Evolutionary conservation across 2,329 filamentous ascomycete species (phyloP).

Genomic region (Hirsutella minnesotensis): DNA sequence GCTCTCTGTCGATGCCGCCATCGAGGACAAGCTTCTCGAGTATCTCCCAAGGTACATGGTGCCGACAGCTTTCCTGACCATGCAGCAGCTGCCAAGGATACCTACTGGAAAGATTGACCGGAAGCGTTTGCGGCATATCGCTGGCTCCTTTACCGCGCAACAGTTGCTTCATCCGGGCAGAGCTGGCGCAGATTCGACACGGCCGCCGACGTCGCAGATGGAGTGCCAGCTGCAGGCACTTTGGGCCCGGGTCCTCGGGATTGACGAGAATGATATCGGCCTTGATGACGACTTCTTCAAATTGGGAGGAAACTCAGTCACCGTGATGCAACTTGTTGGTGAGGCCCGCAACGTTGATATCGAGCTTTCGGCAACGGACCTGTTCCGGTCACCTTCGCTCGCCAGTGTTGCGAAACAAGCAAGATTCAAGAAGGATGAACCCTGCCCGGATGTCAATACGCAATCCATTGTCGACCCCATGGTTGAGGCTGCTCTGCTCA

Average conservation of each 20-base stretch:
- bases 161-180: background rate
- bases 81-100: constrained; percentile 21
- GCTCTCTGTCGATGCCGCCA: background rate
- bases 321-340: background rate
- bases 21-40: background rate
- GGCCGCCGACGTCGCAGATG: constrained; percentile 1
- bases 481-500: too few species aligned
- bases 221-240: constrained; percentile 8
- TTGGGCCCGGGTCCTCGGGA: constrained; percentile 8
- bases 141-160: background rate
- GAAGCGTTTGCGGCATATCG: background rate
- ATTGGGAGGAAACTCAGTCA: constrained; percentile 7
- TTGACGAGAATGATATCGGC: constrained; percentile 4
- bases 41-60: constrained; percentile 25
- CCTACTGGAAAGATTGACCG: constrained; percentile 5
- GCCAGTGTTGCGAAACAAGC: too few species aligned
- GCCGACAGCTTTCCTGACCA: constrained; percentile 25
- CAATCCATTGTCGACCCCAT: too few species aligned
- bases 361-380: too few species aligned
- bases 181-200: background rate
- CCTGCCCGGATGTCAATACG: too few species aligned
- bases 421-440: too few species aligned
- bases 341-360: background rate
- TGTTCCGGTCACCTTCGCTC: too few species aligned
- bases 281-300: constrained; percentile 7